Conservation (phyloP, 768 basidiomycete genomes). For the Tulasnella sp. region DNA sequence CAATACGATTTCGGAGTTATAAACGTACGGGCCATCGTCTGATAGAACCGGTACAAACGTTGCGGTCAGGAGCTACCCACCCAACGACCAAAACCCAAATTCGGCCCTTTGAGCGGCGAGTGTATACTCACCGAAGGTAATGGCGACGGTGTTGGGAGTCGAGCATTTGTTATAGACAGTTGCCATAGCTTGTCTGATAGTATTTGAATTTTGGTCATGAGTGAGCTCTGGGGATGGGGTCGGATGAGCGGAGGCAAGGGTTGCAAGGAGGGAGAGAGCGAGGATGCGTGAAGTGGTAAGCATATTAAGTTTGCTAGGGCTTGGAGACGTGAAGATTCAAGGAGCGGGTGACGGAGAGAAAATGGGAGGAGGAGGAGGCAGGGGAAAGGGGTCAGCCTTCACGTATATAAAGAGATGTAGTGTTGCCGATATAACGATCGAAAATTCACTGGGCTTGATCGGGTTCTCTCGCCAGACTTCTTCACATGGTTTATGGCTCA, state of each 20-base stretch:
- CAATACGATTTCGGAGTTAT: slow-evolving; percentile 9
- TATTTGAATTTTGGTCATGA: neutral
- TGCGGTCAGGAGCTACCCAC: neutral
- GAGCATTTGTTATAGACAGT: neutral
- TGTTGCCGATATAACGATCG: too few relatives aligned
- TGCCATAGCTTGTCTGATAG: neutral
- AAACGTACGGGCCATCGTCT: slow-evolving; percentile 35
- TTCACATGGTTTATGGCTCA: neutral
- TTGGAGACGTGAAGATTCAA: neutral
- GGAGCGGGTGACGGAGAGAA: neutral
- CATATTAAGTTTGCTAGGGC: neutral
- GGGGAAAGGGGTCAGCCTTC: neutral
- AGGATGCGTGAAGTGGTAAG: neutral
- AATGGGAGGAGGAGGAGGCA: neutral
- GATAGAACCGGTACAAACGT: neutral
- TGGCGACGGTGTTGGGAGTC: neutral
- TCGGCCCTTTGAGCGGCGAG: neutral
- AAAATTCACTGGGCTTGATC: too few relatives aligned
- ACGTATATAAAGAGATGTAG: too few relatives aligned
- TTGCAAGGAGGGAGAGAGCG: neutral
- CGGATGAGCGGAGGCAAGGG: neutral
- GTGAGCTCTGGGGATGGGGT: neutral
- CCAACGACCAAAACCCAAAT: neutral
- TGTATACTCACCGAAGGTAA: neutral
- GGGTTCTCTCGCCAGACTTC: neutral